Evolutionary conservation across 2,329 filamentous ascomycete genomes (phyloP).

Genomic region (Whalleya microplaca): DNA sequence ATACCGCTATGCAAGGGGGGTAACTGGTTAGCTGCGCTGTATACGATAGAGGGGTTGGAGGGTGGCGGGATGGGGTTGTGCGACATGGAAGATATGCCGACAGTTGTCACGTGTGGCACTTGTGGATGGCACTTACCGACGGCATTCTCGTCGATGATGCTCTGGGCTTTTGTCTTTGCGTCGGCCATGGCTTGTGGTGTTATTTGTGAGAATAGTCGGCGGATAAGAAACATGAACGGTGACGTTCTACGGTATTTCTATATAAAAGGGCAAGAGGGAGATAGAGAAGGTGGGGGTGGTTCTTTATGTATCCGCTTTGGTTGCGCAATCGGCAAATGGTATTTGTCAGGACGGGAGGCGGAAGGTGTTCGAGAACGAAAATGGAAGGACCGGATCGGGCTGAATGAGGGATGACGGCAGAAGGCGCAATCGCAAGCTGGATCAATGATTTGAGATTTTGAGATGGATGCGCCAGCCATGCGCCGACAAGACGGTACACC

Average conservation of each 20-base stretch:
- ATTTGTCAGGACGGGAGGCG: constrained; percentile 7
- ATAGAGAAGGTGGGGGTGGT: constrained; percentile 1
- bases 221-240: constrained; percentile 65
- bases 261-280: background rate
- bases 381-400: background rate
- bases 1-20: constrained; percentile 68
- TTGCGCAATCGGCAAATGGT: constrained; percentile 9
- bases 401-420: constrained; percentile 7
- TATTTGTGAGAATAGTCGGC: constrained; percentile 69
- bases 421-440: constrained; percentile 4
- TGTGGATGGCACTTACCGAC: constrained; percentile 64
- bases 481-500: too few relatives aligned
- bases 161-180: constrained; percentile 80
- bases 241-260: background rate
- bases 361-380: too few relatives aligned
- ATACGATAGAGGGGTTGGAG: background rate
- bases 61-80: background rate
- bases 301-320: constrained; percentile 4
- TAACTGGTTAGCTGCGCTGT: constrained; percentile 16
- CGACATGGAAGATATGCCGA: background rate
- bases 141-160: constrained; percentile 85
- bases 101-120: background rate
- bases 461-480: background rate
- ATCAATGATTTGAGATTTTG: constrained; percentile 11
- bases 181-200: constrained; percentile 76